Percentiles rank a stretch among this genome's conserved stretches.
Conservation (phyloP, 1,284 basidiomycete genomes). For the Rugiboletus extremiorientalis region DNA sequence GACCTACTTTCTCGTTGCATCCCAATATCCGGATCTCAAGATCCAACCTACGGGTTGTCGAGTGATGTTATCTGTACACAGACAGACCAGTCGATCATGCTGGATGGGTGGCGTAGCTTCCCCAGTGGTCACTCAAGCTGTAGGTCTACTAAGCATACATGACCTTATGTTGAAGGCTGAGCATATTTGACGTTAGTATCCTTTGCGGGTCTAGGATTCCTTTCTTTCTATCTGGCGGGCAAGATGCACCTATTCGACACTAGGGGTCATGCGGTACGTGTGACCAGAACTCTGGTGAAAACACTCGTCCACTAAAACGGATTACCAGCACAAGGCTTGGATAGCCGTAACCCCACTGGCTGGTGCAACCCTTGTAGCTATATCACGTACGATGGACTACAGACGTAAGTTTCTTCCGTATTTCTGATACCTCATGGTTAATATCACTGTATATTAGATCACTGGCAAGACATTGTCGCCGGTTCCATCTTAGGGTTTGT, state of each 20-base stretch:
- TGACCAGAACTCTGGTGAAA: neutral
- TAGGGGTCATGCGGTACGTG: constrained; percentile 71
- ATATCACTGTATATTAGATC: constrained; percentile 48
- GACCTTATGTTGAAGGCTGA: constrained; percentile 2
- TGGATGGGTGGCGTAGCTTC: constrained; percentile 92
- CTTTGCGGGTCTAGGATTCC: constrained; percentile 90
- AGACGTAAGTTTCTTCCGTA: constrained; percentile 55
- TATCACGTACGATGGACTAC: constrained; percentile 90
- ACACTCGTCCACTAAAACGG: neutral
- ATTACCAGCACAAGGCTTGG: constrained; percentile 74
- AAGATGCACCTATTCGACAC: constrained; percentile 91
- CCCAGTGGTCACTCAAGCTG: constrained; percentile 89
- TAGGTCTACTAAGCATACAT: constrained; percentile 38
- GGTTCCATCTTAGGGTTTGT: constrained; percentile 76
- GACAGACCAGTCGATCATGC: constrained; percentile 54
- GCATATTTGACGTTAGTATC: constrained; percentile 56
- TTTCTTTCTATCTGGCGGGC: constrained; percentile 86
- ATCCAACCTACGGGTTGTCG: constrained; percentile 76
- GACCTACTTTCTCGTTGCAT: constrained; percentile 86
- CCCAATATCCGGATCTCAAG: constrained; percentile 61
- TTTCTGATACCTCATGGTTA: neutral
- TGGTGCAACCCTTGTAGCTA: constrained; percentile 83
- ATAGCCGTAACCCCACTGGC: constrained; percentile 74
- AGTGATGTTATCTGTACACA: constrained; percentile 81
- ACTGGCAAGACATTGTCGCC: constrained; percentile 87